Percentiles rank a stretch among this genome's conserved stretches.
Evolutionary conservation across 352 stramenopile genomes (phyloP).

Genomic region (Phytophthora lateralis): DNA sequence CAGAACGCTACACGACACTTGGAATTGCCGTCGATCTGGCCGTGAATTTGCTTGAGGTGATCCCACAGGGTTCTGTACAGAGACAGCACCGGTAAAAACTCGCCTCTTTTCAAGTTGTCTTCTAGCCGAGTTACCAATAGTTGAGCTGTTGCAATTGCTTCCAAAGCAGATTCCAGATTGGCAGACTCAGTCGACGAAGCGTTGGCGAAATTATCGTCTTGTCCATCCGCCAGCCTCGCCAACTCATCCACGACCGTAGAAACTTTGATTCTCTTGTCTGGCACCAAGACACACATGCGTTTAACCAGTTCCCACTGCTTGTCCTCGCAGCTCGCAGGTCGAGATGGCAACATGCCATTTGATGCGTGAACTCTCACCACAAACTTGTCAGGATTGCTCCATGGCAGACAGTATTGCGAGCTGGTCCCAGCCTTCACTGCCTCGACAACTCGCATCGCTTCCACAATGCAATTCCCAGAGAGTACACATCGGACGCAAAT

Average conservation of each 20-base stretch:
- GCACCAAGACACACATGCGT: conserved; percentile 1
- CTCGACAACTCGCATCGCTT: conserved; percentile 9
- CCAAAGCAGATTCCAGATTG: background rate
- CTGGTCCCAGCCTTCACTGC: background rate
- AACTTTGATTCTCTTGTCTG: background rate
- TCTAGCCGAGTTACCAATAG: background rate
- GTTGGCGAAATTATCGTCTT: background rate
- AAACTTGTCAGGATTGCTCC: background rate
- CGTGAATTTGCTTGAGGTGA: background rate
- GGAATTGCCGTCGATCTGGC: background rate
- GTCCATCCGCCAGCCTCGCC: background rate
- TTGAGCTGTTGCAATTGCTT: background rate
- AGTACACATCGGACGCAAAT: conserved; percentile 23
- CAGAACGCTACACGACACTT: background rate
- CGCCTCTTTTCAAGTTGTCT: background rate
- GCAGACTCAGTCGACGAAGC: background rate
- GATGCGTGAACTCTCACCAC: background rate
- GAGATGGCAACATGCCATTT: background rate
- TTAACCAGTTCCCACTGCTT: conserved; percentile 4
- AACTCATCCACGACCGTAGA: conserved; percentile 10
- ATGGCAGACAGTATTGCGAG: background rate
- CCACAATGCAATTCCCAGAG: conserved; percentile 32
- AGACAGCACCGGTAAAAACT: background rate
- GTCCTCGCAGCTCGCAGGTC: background rate
- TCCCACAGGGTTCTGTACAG: background rate